phyloP scores from a whole-genome alignment of 2,329 filamentous ascomycete genomes.

The Aspergillus alliaceus region DNA sequence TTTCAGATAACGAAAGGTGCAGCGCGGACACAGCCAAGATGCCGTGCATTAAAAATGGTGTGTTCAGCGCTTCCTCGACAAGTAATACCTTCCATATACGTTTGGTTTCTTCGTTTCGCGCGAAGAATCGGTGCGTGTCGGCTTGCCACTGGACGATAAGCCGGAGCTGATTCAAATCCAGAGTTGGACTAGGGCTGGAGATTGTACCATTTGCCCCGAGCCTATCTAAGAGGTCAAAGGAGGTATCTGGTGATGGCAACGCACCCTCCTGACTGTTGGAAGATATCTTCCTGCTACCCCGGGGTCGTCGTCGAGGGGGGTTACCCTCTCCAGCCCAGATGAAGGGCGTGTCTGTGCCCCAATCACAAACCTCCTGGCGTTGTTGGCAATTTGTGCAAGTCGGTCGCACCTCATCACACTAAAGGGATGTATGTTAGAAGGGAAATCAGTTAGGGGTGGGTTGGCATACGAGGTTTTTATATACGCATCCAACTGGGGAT shows the following conservation, averaged over 20 bases:
- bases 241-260: not conserved
- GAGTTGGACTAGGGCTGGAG: not conserved
- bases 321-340: slow-evolving; percentile 10
- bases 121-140: slow-evolving; percentile 15
- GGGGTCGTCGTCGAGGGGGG: not conserved
- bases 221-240: not conserved
- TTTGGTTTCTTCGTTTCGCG: slow-evolving; percentile 17
- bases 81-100: slow-evolving; percentile 19
- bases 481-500: no score
- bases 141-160: not conserved
- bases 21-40: slow-evolving; percentile 25
- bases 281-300: not conserved
- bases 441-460: not conserved
- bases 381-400: slow-evolving; percentile 19
- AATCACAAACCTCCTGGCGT: slow-evolving; percentile 19
- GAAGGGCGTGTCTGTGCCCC: slow-evolving; percentile 12
- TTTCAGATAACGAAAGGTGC: slow-evolving; percentile 14
- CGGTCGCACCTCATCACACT: slow-evolving; percentile 24
- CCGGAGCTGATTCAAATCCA: not conserved
- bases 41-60: slow-evolving; percentile 26
- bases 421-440: not conserved
- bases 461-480: no score
- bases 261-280: not conserved
- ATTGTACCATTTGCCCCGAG: not conserved
- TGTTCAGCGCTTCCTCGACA: slow-evolving; percentile 19